Evolutionary conservation across 768 basidiomycete species (phyloP), one percentile per base, ranked within the genome.

Genomic region (Calocybe indica): DNA sequence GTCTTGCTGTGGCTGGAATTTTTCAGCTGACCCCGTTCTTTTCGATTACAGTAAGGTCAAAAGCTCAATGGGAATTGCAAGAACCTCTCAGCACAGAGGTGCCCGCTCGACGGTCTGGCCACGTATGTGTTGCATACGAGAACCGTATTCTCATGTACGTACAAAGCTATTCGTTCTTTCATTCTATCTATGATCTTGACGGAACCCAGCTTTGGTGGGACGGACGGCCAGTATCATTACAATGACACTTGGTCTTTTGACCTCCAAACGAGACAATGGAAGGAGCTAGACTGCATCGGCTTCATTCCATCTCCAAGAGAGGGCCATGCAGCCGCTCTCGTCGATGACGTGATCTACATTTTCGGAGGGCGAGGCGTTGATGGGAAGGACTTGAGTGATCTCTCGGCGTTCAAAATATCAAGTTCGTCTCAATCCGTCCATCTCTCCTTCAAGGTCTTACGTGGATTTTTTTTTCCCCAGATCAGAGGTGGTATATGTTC

Each of bases 401-500:
- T 99, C 15, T 91, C 93, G 0, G 96, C 96, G 2, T 98, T 99
- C 75, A 97, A 95, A 69, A 83, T 99, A 50, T 84, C 92, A 7
- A 98, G 95, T 98, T 55, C 60, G 94, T 79, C 15, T 13, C 38
- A 22, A 50, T 47, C 34, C 40, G 38, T 45, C 15, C 33, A 30
- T 47, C 39, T 45, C 40, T 30, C 31, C n/a, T 45, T 40, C 9
- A 31, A 52, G 15, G 45, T 54, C 43, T 54, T 44, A 29, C n/a
- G n/a, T n/a, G n/a, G n/a, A n/a, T n/a, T n/a, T n/a, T n/a, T n/a
- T n/a, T n/a, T n/a, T n/a, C n/a, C n/a, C n/a, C n/a, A 97, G 95
- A 93, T 66, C 90, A 92, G 60, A 78, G 96, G 56, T 99, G 96
- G 96, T 99, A 94, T 69, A 98, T 94, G 92, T 99, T 99, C 73